Evolutionary conservation across 805 yeast genomes (phyloP).

Genomic region (Zygotorulaspora florentina): DNA sequence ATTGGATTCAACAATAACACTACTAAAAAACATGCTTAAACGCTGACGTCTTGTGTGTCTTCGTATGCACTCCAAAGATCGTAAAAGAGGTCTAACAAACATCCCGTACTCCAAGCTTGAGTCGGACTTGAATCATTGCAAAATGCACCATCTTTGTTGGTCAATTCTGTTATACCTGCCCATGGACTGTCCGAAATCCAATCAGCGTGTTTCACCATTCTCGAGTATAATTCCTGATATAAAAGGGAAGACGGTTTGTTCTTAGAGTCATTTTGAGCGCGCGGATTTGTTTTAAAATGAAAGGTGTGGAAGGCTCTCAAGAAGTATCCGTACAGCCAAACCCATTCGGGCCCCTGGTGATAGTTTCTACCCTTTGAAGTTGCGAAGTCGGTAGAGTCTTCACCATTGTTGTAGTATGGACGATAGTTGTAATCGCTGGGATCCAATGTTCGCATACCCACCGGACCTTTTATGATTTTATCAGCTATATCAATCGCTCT

Average conservation of each 20-base stretch:
- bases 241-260: conserved; percentile 46
- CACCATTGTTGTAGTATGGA: conserved; percentile 80
- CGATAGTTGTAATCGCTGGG: conserved; percentile 90
- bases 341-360: conserved; percentile 99
- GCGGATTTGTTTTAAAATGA: conserved; percentile 40
- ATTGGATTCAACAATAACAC: too few species aligned
- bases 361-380: conserved; percentile 94
- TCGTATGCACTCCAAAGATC: conserved; percentile 47
- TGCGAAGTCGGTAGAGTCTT: conserved; percentile 80
- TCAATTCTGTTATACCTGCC: conserved; percentile 92
- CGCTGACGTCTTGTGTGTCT: conserved; percentile 2
- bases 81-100: conserved; percentile 72
- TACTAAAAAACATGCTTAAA: not conserved
- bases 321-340: conserved; percentile 86
- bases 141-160: conserved; percentile 78
- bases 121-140: conserved; percentile 91
- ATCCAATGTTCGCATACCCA: conserved; percentile 89
- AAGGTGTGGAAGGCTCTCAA: conserved; percentile 68
- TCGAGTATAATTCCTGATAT: conserved; percentile 53
- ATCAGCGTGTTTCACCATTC: conserved; percentile 59
- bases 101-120: conserved; percentile 94
- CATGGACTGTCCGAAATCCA: conserved; percentile 78
- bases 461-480: conserved; percentile 70
- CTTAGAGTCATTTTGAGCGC: conserved; percentile 32
- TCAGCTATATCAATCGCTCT: conserved; percentile 73